These are phyloP conservation scores for Petunia secreta DNA, from an alignment of 257 asterid species.

Conservation along the genomic window DNA sequence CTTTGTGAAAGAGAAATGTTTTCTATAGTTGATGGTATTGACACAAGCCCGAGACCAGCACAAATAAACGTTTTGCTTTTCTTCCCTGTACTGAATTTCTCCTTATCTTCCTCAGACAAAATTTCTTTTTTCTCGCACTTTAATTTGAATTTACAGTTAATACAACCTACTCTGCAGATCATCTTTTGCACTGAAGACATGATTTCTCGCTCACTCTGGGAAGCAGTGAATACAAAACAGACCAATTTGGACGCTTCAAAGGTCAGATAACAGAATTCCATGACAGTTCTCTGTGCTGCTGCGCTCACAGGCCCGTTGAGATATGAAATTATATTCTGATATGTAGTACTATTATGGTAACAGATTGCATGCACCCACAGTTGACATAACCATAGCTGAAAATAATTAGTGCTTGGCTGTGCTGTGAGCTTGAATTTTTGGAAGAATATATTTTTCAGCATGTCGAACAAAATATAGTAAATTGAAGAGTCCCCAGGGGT, in stretches of 20 bases:
- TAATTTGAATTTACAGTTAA: background rate
- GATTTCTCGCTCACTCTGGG: conserved; percentile 79
- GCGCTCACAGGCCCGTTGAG: background rate
- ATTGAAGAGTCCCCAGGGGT: background rate
- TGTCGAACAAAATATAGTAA: background rate
- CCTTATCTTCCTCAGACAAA: background rate
- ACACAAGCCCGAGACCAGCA: conserved; percentile 1
- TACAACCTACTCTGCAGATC: conserved; percentile 52
- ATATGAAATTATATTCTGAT: background rate
- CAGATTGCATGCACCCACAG: background rate
- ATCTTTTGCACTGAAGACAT: conserved; percentile 85
- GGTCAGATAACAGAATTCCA: conserved; percentile 45
- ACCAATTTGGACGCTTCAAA: conserved; percentile 56
- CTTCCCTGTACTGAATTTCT: background rate
- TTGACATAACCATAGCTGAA: background rate
- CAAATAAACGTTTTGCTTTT: background rate
- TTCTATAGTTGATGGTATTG: background rate
- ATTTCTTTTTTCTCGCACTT: background rate
- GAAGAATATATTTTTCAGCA: background rate
- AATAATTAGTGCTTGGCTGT: no score
- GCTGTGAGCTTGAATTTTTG: no score
- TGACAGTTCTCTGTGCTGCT: background rate
- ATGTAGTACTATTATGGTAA: background rate
- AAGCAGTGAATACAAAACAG: conserved; percentile 83
- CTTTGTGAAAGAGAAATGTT: no score